Base-by-base conservation (phyloP, 2,329 filamentous ascomycete species). In the Verruconis gallopava region DNA sequence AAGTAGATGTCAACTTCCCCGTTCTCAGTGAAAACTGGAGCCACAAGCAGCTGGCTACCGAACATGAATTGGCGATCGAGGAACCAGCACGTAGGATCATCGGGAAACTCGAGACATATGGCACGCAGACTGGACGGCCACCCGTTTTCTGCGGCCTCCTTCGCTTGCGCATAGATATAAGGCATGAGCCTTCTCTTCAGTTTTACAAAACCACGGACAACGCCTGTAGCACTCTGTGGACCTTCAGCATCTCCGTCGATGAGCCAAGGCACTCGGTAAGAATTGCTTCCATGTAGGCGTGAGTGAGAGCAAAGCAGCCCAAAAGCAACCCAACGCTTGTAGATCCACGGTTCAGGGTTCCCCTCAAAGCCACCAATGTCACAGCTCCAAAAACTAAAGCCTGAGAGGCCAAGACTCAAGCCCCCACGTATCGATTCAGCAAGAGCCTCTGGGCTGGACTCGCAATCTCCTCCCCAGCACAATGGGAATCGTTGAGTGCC, bases 251-350 rank as follows among this genome's bases (percentile, higher is more conserved):
- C 76, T 45, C 72, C 60, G 50, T 82, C 80, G 46, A 83, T 75
- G 34, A 74, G 70, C 80, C 80, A 85, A 2, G 80, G 80, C n/a
- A 84, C 79, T 14, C 80, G 76, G 60, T 82, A 85, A 3, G 75
- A 79, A 46, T 67, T 72, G 39, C 74, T 79, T 2, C 80, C 80
- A 54, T 85, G 80, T 9, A 85, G 67, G 12, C 79, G 71, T 28
- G 76, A 81, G 57, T 85, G 80, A 6, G 73, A 75, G 49, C 77
- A 82, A 32, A 85, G 61, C 1, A 84, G 66, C 0, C 80, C 80
- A 56, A 84, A 82, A n/a, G 78, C 78, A 4, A 84, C 78, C 80
- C 80, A 85, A 38, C 80, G 74, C 62, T 84, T 85, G 60, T 85
- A 85, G 50, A 85, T 72, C 63, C 75, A 77, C 0, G 74, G 76